Conservation (phyloP, 2,329 filamentous ascomycete genomes). For the Venturia asperata region DNA sequence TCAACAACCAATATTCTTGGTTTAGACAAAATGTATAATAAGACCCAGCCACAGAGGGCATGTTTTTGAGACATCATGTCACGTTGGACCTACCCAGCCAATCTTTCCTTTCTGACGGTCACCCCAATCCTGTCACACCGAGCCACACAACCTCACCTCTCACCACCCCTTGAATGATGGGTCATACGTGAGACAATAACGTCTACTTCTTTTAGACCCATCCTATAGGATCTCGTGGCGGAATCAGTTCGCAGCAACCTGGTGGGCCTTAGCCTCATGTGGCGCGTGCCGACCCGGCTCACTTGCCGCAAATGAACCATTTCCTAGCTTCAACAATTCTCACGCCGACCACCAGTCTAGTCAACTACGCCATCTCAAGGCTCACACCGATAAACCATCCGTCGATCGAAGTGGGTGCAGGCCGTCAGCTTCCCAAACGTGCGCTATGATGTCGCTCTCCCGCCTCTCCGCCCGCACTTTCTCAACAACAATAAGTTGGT, state of each 20-base stretch:
- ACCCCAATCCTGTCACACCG: background rate
- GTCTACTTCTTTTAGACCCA: background rate
- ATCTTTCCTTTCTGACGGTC: background rate
- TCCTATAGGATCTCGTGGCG: slow-evolving; percentile 6
- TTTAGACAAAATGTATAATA: background rate
- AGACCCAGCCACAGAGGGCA: background rate
- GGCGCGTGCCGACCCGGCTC: background rate
- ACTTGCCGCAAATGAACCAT: background rate
- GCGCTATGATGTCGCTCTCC: slow-evolving; percentile 1
- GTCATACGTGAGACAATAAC: slow-evolving; percentile 13
- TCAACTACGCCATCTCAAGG: background rate
- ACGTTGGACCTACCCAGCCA: background rate
- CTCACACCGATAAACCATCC: background rate
- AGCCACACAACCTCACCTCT: slow-evolving; percentile 8
- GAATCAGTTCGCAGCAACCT: background rate
- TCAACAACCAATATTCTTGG: background rate
- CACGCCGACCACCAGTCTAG: background rate
- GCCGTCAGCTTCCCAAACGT: background rate
- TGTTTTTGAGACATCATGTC: background rate
- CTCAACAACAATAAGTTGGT: background rate
- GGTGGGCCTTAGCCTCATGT: background rate
- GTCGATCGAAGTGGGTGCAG: background rate
- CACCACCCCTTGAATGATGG: background rate
- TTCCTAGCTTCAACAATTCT: background rate
- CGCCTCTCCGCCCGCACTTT: background rate